These are phyloP conservation scores for Gillenia trifoliata DNA, from an alignment of 306 rosid genomes.

Conservation along the genomic window DNA sequence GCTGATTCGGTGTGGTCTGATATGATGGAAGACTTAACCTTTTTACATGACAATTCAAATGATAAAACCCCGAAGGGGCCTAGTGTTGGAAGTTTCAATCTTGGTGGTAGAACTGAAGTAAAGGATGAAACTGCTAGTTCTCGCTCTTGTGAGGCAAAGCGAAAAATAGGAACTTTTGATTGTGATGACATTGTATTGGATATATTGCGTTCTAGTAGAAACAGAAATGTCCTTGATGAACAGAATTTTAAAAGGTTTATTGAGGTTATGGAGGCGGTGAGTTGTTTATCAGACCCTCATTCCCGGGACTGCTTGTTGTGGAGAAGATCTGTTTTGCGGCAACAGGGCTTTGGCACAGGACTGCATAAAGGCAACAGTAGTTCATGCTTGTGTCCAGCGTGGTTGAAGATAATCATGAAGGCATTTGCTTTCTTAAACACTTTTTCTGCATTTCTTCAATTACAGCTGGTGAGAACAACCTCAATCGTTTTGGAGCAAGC, in stretches of 20 bases:
- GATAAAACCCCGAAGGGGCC: conserved; percentile 1
- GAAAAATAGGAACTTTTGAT: conserved; percentile 19
- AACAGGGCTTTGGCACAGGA: conserved; percentile 22
- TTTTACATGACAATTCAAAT: conserved; percentile 23
- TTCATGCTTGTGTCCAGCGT: conserved; percentile 68
- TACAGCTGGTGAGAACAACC: conserved; percentile 36
- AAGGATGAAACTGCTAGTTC: conserved; percentile 14
- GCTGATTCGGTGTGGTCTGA: conserved; percentile 65
- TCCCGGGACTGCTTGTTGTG: conserved; percentile 60
- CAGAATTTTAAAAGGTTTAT: conserved; percentile 36
- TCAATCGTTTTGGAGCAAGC: conserved; percentile 44
- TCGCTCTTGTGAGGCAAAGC: conserved; percentile 8
- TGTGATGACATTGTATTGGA: conserved; percentile 47
- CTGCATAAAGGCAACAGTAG: conserved; percentile 9
- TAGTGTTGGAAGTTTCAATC: conserved; percentile 5
- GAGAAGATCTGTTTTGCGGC: conserved; percentile 26
- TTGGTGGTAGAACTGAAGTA: conserved; percentile 20
- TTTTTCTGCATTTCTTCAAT: conserved; percentile 53
- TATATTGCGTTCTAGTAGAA: conserved; percentile 23
- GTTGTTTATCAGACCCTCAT: conserved; percentile 57
- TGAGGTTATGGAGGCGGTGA: conserved; percentile 52
- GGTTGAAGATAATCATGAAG: conserved; percentile 76
- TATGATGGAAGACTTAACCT: conserved; percentile 68
- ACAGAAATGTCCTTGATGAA: conserved; percentile 31
- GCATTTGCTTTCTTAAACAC: conserved; percentile 67